Evolutionary conservation across 305 asterid species (phyloP), one percentile per base, ranked within the genome.

Genomic region (Ajuga reptans): DNA sequence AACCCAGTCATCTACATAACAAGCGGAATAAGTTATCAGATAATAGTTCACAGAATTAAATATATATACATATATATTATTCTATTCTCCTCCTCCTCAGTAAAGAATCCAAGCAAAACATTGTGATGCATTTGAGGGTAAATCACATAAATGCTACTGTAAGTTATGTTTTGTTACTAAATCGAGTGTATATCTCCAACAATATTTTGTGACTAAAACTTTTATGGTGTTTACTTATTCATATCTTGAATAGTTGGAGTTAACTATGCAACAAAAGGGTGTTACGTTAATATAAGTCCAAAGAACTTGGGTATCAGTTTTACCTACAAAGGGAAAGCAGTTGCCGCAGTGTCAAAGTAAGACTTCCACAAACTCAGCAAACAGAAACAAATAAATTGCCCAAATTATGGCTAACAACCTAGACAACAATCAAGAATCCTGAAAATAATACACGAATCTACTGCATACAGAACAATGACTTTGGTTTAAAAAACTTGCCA

Each of bases 1-100:
- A 69, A 84, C 69, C 82, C 83, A 75, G 49, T 83, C 93, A 69
- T 85, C 93, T 84, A 63, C 61, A 77, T 72, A 42, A 51, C 58
- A 72, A 57, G 10, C 43, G 5, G 12, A 49, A 47, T 21, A 69
- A 68, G 49, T 33, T 14, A 50, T 33, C 17, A 43, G 66, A 36
- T 58, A 17, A 21, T 51, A n/a, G 27, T 36, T 41, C n/a, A n/a
- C n/a, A n/a, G n/a, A n/a, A n/a, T n/a, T n/a, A n/a, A n/a, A n/a
- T n/a, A n/a, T n/a, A n/a, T n/a, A n/a, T n/a, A n/a, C n/a, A n/a
- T n/a, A 5, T 37, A n/a, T 6, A 8, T 9, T 21, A 2, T 21
- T 21, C 2, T 21, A 47, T 58, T 14, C 51, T 15, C 17, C 36
- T 14, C 9, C 54, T 46, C 14, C 53, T 27, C 37, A 31, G 46